Evolutionary conservation across 1,139 yeast species (phyloP).

Genomic region (Zygoascus sp.): DNA sequence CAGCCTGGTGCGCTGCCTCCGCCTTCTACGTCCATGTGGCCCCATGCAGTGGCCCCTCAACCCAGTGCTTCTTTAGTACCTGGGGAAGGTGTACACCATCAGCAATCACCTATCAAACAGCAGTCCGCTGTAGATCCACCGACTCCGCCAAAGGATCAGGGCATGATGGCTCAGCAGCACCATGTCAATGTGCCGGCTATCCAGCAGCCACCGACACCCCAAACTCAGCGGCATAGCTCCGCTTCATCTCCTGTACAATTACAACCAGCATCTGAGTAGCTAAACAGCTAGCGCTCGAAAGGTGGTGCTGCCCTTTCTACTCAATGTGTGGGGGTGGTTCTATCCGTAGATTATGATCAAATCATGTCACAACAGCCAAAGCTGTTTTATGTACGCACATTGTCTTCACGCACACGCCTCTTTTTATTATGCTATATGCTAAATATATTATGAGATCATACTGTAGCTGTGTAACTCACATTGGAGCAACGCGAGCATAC

Average conservation of each 20-base stretch:
- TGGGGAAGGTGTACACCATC: not conserved
- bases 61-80: not conserved
- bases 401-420: conserved; percentile 6
- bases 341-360: conserved; percentile 1
- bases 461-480: not conserved
- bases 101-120: not conserved
- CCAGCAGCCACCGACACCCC: conserved; percentile 8
- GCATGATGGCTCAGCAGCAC: conserved; percentile 8
- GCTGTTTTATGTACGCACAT: conserved; percentile 4
- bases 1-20: conserved; percentile 8
- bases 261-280: conserved; percentile 5
- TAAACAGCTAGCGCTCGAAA: no score
- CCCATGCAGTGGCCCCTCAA: not conserved
- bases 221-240: conserved; percentile 6
- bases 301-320: no score
- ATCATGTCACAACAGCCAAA: conserved; percentile 1
- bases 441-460: not conserved
- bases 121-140: conserved; percentile 4
- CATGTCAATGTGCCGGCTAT: not conserved
- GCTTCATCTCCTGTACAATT: conserved; percentile 4
- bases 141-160: conserved; percentile 10
- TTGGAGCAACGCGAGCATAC: no score
- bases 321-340: no score
- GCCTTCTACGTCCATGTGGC: conserved; percentile 6
- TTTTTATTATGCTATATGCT: conserved; percentile 1